Evolutionary conservation across 1,139 yeast genomes (phyloP).

Genomic region (Arxiozyma heterogenica): DNA sequence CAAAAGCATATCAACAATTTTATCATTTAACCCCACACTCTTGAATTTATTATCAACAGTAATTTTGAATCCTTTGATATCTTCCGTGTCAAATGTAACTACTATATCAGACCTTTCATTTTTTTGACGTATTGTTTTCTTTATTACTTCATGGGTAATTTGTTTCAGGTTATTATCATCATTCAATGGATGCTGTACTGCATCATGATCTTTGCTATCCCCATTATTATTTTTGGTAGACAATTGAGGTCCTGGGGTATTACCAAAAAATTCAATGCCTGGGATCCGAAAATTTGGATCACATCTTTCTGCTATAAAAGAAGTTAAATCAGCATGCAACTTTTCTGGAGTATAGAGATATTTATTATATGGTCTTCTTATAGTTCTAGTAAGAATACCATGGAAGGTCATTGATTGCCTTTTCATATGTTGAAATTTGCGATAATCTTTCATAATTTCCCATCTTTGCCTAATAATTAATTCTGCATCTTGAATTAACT

Average conservation of each 20-base stretch:
- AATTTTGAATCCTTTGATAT: conserved; percentile 2
- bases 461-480: conserved; percentile 46
- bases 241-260: not conserved
- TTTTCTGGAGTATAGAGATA: conserved; percentile 7
- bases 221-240: not conserved
- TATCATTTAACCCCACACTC: conserved; percentile 10
- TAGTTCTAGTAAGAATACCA: conserved; percentile 17
- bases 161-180: not conserved
- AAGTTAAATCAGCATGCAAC: conserved; percentile 14
- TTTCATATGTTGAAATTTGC: conserved; percentile 16
- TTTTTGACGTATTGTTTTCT: not conserved
- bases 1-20: not conserved
- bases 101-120: not conserved
- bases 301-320: conserved; percentile 8
- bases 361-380: conserved; percentile 15
- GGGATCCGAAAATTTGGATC: not conserved
- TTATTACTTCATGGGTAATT: not conserved
- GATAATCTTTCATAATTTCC: conserved; percentile 16
- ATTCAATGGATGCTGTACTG: not conserved
- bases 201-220: not conserved
- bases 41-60: conserved; percentile 12
- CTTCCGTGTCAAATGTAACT: not conserved
- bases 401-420: conserved; percentile 18
- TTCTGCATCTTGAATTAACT: conserved; percentile 58
- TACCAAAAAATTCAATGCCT: not conserved